Evolutionary conservation across 257 asterid genomes (phyloP).

Genomic region (Lycium ferocissimum): DNA sequence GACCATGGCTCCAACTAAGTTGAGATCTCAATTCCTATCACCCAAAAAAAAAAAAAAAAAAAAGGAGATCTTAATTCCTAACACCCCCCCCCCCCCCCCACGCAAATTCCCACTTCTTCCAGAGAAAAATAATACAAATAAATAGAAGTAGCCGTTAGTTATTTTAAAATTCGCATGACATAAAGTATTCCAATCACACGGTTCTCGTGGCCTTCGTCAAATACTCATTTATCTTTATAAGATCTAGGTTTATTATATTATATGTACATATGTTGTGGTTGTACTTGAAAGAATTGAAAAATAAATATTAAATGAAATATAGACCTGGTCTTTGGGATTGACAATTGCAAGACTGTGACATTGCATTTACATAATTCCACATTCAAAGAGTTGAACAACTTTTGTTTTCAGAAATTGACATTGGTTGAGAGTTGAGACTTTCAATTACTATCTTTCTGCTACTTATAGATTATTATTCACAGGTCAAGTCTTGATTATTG

Average conservation of each 20-base stretch:
- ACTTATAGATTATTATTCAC: neutral
- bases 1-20: constrained; percentile 6
- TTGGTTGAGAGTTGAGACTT: neutral
- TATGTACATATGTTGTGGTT: neutral
- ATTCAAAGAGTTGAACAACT: constrained; percentile 7
- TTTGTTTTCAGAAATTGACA: neutral
- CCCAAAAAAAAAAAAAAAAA: no score
- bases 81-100: neutral
- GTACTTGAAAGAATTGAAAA: neutral
- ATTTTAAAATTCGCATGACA: neutral
- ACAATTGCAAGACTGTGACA: constrained; percentile 10
- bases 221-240: neutral
- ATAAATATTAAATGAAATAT: neutral
- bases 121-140: neutral
- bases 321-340: constrained; percentile 9
- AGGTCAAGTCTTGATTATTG: neutral
- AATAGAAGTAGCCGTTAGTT: constrained; percentile 21
- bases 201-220: neutral
- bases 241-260: neutral
- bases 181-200: constrained; percentile 17
- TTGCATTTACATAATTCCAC: neutral
- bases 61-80: no score
- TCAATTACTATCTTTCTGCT: neutral
- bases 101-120: no score
- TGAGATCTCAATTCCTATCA: neutral